Conservation (phyloP, 495 filamentous ascomycete genomes). For the Immersiella caudata region DNA sequence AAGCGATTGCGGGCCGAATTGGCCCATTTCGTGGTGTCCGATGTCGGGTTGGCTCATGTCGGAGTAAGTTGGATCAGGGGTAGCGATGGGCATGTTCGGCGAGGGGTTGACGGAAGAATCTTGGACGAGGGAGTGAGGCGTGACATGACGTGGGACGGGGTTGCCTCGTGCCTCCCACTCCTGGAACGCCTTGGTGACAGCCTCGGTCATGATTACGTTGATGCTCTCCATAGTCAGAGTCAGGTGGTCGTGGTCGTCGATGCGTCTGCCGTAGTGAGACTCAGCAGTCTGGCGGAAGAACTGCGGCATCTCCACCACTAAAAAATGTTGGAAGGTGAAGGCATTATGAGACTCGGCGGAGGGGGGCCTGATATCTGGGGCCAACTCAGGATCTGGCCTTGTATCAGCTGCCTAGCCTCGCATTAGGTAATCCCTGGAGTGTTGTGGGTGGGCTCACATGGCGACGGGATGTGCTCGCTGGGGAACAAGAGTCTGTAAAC, state of each 20-base stretch:
- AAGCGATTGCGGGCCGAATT: neutral
- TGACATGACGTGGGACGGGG: conserved; percentile 1
- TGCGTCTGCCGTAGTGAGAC: conserved; percentile 23
- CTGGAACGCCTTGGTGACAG: conserved; percentile 31
- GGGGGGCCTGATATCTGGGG: conserved; percentile 29
- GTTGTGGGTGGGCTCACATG: conserved; percentile 30
- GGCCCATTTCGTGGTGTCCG: neutral
- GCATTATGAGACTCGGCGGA: conserved; percentile 24
- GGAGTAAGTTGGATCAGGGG: neutral
- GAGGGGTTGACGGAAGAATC: neutral
- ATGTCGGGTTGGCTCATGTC: neutral
- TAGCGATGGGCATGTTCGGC: neutral
- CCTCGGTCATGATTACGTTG: conserved; percentile 29
- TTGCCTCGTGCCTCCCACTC: conserved; percentile 26
- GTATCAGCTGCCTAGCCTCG: conserved; percentile 24
- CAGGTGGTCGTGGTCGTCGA: conserved; percentile 24
- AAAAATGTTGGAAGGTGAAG: conserved; percentile 33
- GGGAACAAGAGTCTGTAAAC: conserved; percentile 38
- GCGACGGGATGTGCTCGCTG: conserved; percentile 32
- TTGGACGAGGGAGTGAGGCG: neutral
- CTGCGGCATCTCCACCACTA: conserved; percentile 29
- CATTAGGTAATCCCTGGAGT: conserved; percentile 6
- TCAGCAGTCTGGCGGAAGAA: conserved; percentile 32
- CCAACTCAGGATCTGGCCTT: conserved; percentile 32
- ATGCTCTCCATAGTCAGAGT: conserved; percentile 28